A percentile compares a stretch with the other conserved stretches of the same genome.
Evolutionary conservation across 495 filamentous ascomycete species (phyloP).

Genomic region (Xylaria sp.): DNA sequence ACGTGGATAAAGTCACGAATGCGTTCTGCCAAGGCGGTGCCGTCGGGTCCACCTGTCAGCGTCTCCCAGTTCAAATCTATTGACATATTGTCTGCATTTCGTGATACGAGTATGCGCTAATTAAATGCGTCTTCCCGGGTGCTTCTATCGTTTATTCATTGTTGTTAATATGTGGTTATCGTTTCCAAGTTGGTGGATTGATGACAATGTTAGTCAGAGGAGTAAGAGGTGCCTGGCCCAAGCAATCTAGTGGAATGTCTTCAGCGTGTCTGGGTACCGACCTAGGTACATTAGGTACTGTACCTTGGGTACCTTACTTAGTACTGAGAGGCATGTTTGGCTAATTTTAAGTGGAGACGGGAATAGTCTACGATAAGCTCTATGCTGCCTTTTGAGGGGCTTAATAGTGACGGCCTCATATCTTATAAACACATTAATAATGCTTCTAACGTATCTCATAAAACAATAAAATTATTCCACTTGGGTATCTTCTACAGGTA

Average conservation of each 20-base stretch:
- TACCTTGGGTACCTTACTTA: background rate
- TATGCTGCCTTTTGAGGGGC: background rate
- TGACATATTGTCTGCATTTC: constrained; percentile 68
- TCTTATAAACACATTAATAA: background rate
- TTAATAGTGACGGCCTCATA: background rate
- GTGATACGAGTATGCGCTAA: background rate
- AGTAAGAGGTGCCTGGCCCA: background rate
- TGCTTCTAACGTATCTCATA: background rate
- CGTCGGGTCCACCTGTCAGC: constrained; percentile 88
- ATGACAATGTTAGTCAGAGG: background rate
- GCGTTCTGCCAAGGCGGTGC: constrained; percentile 76
- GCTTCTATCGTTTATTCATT: background rate
- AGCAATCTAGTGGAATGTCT: too few species aligned
- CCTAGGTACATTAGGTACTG: too few species aligned
- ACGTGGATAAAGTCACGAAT: constrained; percentile 95
- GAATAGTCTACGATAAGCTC: background rate
- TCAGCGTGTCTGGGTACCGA: too few species aligned
- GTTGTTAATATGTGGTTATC: background rate
- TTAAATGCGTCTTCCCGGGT: background rate
- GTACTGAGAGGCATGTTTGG: too few species aligned
- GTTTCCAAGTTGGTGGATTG: background rate
- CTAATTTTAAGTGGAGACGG: constrained; percentile 1
- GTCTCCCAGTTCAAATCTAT: constrained; percentile 96
- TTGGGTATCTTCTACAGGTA: constrained; percentile 23
- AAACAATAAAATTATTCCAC: background rate